Base-by-base conservation (phyloP, 495 filamentous ascomycete genomes). In the Daldinia concentrica region DNA sequence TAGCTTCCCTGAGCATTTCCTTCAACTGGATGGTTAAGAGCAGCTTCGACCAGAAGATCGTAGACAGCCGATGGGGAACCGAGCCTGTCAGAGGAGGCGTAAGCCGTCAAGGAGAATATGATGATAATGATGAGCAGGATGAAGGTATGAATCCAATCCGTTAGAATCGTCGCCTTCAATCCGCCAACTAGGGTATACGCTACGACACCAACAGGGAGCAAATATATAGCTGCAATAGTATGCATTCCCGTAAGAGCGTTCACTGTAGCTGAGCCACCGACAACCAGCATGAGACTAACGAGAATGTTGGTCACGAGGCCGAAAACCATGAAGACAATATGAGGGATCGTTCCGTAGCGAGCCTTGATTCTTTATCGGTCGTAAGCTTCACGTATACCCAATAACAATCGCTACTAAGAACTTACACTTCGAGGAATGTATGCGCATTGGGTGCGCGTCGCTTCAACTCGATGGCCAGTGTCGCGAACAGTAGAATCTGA, bases 391-490 rank as follows among this genome's bases (percentile, higher is more conserved):
- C 9, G 11, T 37, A 4, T 37, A 37, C 17, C 19, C 4, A 11
- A 17, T 26, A 14, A 29, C 17, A 1, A 6, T 24, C 22, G 12
- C 86, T 86, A 89, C 51, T 86, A 81, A 41, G 84, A 85, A 66
- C 83, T 83, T 62, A 92, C 89, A 92, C 89, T 82, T 95, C 92
- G 27, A 95, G 87, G 80, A 93, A 95, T 3, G 93, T 95, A 68
- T 95, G 92, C 11, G 93, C 92, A 79, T 94, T 94, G 0, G 93
- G 92, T 6, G 92, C 92, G 32, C 90, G 90, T 67, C 93, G 84
- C 82, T 98, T 98, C 37, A 97, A 81, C 78, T 97, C 94, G 74
- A 98, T 98, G 41, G 95, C 95, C 29, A 98, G 83, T 0, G 93
- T 97, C 45, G 95, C 94, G 77, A 98, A 98, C 3, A 98, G 86